phyloP scores from a whole-genome alignment of 1,284 basidiomycete species.

The Retiboletus flavoniger region DNA sequence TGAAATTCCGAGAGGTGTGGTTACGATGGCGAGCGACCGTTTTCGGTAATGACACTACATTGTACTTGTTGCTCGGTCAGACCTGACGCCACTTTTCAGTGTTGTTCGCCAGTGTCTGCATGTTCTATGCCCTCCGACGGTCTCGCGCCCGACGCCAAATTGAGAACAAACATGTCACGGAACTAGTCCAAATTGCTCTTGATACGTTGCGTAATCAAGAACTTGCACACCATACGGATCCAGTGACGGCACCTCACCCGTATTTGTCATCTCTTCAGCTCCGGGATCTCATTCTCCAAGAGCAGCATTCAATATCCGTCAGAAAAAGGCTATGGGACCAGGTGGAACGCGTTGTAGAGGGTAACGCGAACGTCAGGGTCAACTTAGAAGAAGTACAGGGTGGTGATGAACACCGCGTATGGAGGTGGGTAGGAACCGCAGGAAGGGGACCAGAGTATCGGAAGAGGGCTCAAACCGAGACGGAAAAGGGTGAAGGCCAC shows the following conservation, averaged over 20 bases:
- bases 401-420: conserved; percentile 84
- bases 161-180: conserved; percentile 72
- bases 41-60: conserved; percentile 50
- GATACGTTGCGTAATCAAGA: conserved; percentile 86
- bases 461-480: conserved; percentile 34
- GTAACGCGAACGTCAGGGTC: conserved; percentile 90
- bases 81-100: conserved; percentile 30
- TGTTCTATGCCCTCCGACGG: conserved; percentile 39
- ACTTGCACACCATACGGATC: conserved; percentile 81
- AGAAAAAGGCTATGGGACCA: conserved; percentile 80
- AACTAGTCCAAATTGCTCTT: conserved; percentile 78
- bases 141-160: conserved; percentile 51
- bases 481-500: conserved; percentile 30
- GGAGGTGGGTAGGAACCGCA: conserved; percentile 75
- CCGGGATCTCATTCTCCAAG: conserved; percentile 84
- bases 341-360: conserved; percentile 87
- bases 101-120: conserved; percentile 35
- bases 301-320: conserved; percentile 70
- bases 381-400: conserved; percentile 86
- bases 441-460: conserved; percentile 36
- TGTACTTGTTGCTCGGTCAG: conserved; percentile 9
- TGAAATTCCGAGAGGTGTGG: conserved; percentile 69
- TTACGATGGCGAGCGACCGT: conserved; percentile 68
- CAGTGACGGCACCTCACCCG: conserved; percentile 72
- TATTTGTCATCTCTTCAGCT: conserved; percentile 89